Evolutionary conservation across 75 land plant genomes (phyloP), one percentile per base, ranked within the genome.

Genomic region (Gnetum montanum): DNA sequence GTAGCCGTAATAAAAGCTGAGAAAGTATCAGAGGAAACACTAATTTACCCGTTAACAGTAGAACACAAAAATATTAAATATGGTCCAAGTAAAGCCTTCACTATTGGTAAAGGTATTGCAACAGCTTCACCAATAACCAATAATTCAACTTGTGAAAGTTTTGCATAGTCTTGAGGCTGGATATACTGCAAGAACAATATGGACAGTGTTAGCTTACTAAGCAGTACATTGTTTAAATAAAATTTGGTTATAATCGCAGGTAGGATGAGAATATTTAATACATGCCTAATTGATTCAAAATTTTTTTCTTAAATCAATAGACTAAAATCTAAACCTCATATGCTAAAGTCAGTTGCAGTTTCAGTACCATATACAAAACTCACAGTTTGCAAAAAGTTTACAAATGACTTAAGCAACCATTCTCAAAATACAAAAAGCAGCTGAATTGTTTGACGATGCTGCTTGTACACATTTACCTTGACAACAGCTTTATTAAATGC

Each of bases 401-500:
- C n/a, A n/a, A n/a, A n/a, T n/a, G n/a, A n/a, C n/a, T n/a, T n/a
- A n/a, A n/a, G n/a, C n/a, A n/a, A n/a, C n/a, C n/a, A n/a, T n/a
- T n/a, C n/a, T n/a, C n/a, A n/a, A n/a, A n/a, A n/a, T n/a, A n/a
- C n/a, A n/a, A n/a, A n/a, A n/a, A n/a, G n/a, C n/a, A n/a, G 95
- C 84, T 93, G 98, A 48, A 94, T 83, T 48, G 98, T 88, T 50
- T 94, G 98, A 36, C 98, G 72, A 68, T 94, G 95, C 22, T 88
- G 96, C 51, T 79, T 80, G 55, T 64, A 82, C 12, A 94, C 58
- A 57, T 94, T 94, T 50, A 94, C 73, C 43, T 82, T 73, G 8
- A 94, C 67, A 24, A 70, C 77, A 53, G 91, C 78, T 43, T 89
- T 89, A 57, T 78, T 83, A 63, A 73, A 75, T 20, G 79, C 88